Conservation (phyloP, 1,139 yeast genomes). For the Suhomyces terraborum region DNA sequence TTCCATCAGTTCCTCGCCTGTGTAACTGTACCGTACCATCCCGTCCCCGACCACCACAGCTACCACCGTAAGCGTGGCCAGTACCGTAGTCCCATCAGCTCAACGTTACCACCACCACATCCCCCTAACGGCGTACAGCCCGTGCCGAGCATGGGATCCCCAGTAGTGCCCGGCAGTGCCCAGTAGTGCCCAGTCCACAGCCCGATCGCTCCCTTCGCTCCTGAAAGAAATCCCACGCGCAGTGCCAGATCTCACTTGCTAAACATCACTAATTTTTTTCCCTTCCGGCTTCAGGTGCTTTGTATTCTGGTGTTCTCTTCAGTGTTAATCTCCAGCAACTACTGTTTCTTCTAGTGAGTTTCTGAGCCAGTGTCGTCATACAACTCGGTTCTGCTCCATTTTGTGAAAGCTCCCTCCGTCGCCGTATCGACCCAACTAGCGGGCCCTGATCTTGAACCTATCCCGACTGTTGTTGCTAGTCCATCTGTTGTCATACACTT, state of each 20-base stretch:
- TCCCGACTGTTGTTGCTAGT: neutral
- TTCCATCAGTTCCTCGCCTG: too few relatives aligned
- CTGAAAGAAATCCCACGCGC: neutral
- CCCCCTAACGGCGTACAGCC: too few relatives aligned
- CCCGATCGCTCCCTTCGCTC: conserved; percentile 1
- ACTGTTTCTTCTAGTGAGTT: neutral
- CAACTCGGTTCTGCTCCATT: neutral
- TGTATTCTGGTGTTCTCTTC: neutral
- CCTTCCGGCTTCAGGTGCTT: neutral
- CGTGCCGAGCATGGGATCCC: conserved; percentile 1
- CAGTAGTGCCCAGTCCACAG: conserved; percentile 1
- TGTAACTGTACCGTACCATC: too few relatives aligned
- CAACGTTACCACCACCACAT: too few relatives aligned
- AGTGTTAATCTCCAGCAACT: neutral
- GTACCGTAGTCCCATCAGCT: too few relatives aligned
- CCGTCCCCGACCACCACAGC: neutral
- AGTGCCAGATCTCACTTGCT: conserved; percentile 1
- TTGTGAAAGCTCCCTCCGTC: neutral
- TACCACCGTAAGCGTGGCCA: too few relatives aligned
- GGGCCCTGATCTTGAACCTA: neutral
- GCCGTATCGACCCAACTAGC: neutral
- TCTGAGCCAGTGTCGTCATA: neutral
- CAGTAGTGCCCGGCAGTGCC: neutral
- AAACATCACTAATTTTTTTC: conserved; percentile 3
- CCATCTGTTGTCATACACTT: neutral